Evolutionary conservation across 352 stramenopile genomes (phyloP).

Genomic region (Globisporangium canariense): DNA sequence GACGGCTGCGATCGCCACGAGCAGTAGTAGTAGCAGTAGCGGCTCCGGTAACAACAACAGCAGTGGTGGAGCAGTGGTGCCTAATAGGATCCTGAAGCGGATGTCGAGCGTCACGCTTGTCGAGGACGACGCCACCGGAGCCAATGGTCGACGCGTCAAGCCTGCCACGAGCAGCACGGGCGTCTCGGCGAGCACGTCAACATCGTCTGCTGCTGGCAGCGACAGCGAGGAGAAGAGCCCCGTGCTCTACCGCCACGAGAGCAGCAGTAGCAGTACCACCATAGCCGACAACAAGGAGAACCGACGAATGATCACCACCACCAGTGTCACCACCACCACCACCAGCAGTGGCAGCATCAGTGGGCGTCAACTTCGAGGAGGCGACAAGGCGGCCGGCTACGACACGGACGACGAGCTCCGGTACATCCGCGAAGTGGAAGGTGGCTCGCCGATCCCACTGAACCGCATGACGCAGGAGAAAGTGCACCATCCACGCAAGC

Average conservation of each 20-base stretch:
- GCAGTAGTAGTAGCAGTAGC: slow-evolving; percentile 8
- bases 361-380: background rate
- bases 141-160: slow-evolving; percentile 13
- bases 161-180: slow-evolving; percentile 7
- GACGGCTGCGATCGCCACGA: background rate
- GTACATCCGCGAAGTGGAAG: slow-evolving; percentile 25
- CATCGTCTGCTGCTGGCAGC: slow-evolving; percentile 12
- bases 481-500: slow-evolving; percentile 34
- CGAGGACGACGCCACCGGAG: slow-evolving; percentile 19
- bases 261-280: background rate
- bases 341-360: background rate
- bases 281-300: slow-evolving; percentile 2
- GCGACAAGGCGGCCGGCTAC: slow-evolving; percentile 14
- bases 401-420: slow-evolving; percentile 27
- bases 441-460: slow-evolving; percentile 24
- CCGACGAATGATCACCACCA: background rate
- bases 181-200: slow-evolving; percentile 2
- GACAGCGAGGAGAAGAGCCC: slow-evolving; percentile 22
- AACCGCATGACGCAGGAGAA: slow-evolving; percentile 49
- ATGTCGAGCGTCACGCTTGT: slow-evolving; percentile 54
- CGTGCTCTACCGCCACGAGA: slow-evolving; percentile 2
- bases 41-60: slow-evolving; percentile 12
- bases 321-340: background rate
- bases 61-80: slow-evolving; percentile 17
- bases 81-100: slow-evolving; percentile 25